Base-by-base conservation (phyloP, 2,329 filamentous ascomycete genomes). In the Fusarium foetens region DNA sequence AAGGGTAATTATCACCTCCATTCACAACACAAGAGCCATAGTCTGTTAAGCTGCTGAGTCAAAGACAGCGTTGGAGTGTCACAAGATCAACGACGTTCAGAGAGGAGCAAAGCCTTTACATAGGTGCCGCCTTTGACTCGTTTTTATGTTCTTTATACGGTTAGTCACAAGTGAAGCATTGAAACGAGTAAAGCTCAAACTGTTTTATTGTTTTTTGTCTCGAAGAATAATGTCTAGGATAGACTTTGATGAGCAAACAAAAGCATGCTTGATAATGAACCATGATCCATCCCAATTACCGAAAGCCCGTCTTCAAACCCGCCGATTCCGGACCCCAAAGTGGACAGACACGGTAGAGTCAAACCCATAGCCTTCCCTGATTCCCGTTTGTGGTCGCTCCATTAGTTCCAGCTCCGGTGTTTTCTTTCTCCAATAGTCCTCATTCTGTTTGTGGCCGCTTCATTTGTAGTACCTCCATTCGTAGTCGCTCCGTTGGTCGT, bases 1-100 rank as follows among this genome's bases (percentile, higher is more conserved):
- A 39, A 39, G 21, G 11, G 3, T 1, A n/a, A 39, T 3, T 39
- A 39, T 8, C 12, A n/a, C 38, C 3, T 1, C 12, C 1, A n/a
- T 39, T 41, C 38, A n/a, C 38, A n/a, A 3, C 8, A 8, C 10
- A 41, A n/a, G 12, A 23, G 8, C 7, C 12, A n/a, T 8, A 14
- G 8, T 8, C 16, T 43, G n/a, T 11, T 1, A 9, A 25, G 5
- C 23, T 43, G 2, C 21, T 16, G 0, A n/a, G 21, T 16, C 13
- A 13, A 13, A 5, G 11, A 8, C 38, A 39, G 12, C 19, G 12
- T 5, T 39, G 21, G 7, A 8, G 19, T 39, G 19, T n/a, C 12
- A 21, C 3, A n/a, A 39, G 38, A 21, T 39, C 38, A n/a, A n/a
- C 19, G 36, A 21, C 19, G 10, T n/a, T 39, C 21, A 5, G 19